A percentile compares a stretch with the other conserved stretches of the same genome.
Conservation (phyloP, 208 protist genomes). For the Giardia muris region DNA sequence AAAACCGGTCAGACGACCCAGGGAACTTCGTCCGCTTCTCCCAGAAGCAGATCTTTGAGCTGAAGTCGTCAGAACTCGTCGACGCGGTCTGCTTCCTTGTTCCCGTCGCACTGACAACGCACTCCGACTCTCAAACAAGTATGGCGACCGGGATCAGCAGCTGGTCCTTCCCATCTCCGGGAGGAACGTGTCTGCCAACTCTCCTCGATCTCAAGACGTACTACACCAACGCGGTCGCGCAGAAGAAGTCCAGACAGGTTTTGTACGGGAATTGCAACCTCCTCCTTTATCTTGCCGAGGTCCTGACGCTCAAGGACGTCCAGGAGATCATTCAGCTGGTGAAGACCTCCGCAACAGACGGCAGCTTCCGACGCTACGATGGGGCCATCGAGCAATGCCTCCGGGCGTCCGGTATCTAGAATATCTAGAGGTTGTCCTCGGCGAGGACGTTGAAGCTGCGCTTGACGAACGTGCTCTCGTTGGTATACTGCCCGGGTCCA, state of each 20-base stretch:
- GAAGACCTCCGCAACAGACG: neutral
- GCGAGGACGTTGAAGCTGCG: conserved; percentile 1
- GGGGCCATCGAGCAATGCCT: neutral
- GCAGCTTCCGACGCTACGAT: neutral
- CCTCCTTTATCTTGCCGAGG: neutral
- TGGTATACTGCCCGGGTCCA: neutral
- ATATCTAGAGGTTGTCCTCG: conserved; percentile 8
- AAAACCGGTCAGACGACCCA: neutral
- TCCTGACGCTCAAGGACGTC: neutral
- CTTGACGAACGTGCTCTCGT: neutral
- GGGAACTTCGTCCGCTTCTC: neutral
- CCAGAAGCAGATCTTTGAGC: neutral
- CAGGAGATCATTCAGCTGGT: neutral
- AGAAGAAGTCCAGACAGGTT: neutral
- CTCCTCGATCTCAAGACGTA: neutral
- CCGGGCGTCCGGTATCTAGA: too few species aligned
- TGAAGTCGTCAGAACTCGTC: neutral
- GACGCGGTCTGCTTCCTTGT: neutral
- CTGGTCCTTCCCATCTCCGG: neutral
- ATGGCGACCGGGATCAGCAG: neutral
- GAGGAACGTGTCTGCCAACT: neutral
- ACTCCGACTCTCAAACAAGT: neutral
- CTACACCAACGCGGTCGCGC: neutral
- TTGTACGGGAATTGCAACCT: neutral
- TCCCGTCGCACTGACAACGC: neutral